Percentiles rank a stretch among this genome's conserved stretches.
phyloP scores from a whole-genome alignment of 1,284 basidiomycete species.

The Chalciporus sp. region DNA sequence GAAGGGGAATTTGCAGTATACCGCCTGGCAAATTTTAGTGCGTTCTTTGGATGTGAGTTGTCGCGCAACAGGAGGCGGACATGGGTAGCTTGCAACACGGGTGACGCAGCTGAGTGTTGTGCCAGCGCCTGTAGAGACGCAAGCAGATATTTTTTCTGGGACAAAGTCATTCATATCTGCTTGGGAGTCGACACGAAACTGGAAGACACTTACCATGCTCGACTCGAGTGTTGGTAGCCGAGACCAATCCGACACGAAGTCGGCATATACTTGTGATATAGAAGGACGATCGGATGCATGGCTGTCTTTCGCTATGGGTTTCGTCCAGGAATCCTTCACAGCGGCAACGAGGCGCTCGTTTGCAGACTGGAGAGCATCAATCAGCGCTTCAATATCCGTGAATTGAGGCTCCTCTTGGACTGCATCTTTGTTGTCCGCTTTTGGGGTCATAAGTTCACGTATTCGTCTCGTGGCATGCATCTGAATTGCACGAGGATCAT shows the following conservation, averaged over 20 bases:
- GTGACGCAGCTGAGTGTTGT: constrained; percentile 35
- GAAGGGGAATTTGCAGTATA: constrained; percentile 41
- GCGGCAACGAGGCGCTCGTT: constrained; percentile 55
- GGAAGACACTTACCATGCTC: constrained; percentile 50
- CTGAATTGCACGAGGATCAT: constrained; percentile 52
- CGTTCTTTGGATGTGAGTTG: constrained; percentile 37
- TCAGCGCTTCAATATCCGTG: constrained; percentile 46
- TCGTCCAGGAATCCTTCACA: constrained; percentile 24
- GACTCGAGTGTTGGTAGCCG: constrained; percentile 47
- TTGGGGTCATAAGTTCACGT: constrained; percentile 24
- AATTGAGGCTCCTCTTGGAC: constrained; percentile 7
- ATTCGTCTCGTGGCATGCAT: constrained; percentile 52
- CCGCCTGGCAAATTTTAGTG: constrained; percentile 45
- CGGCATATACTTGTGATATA: constrained; percentile 51
- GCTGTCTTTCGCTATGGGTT: constrained; percentile 7
- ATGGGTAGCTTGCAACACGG: constrained; percentile 48
- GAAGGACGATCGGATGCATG: constrained; percentile 28
- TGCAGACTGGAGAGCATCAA: constrained; percentile 58
- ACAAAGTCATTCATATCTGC: not conserved
- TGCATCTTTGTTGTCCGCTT: constrained; percentile 9
- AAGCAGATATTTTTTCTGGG: constrained; percentile 55
- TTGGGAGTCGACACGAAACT: not conserved
- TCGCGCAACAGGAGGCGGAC: constrained; percentile 45
- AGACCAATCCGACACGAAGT: constrained; percentile 62
- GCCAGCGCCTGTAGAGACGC: constrained; percentile 50